These are phyloP conservation scores for Heliamphora pulchella DNA, from an alignment of 179 eudicot species.

Conservation along the genomic window DNA sequence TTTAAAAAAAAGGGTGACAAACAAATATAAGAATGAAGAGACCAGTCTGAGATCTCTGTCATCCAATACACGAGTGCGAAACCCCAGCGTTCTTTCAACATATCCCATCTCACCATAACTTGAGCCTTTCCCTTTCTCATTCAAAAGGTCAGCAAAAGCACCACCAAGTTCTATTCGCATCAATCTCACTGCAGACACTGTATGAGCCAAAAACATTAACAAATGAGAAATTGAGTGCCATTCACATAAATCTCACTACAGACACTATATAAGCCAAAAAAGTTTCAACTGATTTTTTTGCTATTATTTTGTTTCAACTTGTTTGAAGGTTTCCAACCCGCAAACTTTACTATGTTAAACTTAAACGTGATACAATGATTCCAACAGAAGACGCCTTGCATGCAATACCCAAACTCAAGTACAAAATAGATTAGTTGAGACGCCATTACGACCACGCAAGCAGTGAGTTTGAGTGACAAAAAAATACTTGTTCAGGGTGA, in stretches of 20 bases:
- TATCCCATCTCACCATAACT: conserved; percentile 85
- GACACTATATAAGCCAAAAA: too few species aligned
- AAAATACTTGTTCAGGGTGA: too few species aligned
- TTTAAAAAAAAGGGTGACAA: not conserved
- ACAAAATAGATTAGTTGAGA: too few species aligned
- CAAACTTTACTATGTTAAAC: too few species aligned
- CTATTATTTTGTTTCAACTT: not conserved
- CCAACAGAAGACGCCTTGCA: too few species aligned
- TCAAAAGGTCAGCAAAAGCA: conserved; percentile 91
- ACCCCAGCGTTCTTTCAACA: conserved; percentile 92
- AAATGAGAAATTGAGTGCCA: not conserved
- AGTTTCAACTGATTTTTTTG: not conserved
- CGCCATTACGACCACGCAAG: too few species aligned
- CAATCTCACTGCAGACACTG: conserved; percentile 92
- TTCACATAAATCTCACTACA: not conserved
- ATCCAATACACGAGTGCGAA: conserved; percentile 73
- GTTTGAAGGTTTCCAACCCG: too few species aligned
- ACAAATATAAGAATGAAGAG: conserved; percentile 3
- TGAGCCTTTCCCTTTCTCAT: conserved; percentile 89
- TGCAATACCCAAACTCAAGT: too few species aligned
- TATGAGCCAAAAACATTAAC: conserved; percentile 12
- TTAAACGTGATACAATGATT: too few species aligned
- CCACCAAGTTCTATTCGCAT: conserved; percentile 95
- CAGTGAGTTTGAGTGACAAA: too few species aligned
- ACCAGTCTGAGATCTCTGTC: conserved; percentile 90